Evolutionary conservation across 441 rosid genomes (phyloP), one percentile per base, ranked within the genome.

Genomic region (Gossypium schwendimanii): DNA sequence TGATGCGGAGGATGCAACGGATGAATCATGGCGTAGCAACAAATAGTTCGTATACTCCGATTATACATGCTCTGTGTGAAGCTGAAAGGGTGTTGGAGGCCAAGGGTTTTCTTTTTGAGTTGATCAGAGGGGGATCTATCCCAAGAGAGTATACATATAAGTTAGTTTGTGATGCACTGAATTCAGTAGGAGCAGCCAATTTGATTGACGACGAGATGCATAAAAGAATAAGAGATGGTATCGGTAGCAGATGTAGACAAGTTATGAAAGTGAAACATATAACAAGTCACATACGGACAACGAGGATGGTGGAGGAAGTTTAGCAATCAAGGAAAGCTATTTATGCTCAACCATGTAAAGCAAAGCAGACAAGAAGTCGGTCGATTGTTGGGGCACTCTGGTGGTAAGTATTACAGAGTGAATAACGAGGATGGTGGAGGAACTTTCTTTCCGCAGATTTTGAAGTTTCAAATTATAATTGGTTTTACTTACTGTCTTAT

Each of bases 11-110:
- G 77, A 90, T 91, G 96, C 88, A 86, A 76, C 69, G 79, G 70
- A 80, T 84, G 87, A 83, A 87, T 64, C 92, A 90, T 14, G 94
- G 96, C 55, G 75, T 80, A 52, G 82, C 94, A 12, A 79, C 88
- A 57, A 80, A 82, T 0, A 90, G 98, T 75, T 85, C 91, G 0
- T 91, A 86, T 66, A 91, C 94, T 21, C 89, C 95, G 0, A 69
- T 91, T 15, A 86, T 93, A 78, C 97, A 91, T 73, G 87, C 89
- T 69, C 81, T 91, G 55, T 87, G 94, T 73, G 98, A 91, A 82
- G 83, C 80, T 1, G 87, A 84, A 68, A 85, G 89, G 69, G 77
- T 73, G 1, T 55, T 66, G 18, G 91, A 89, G 77, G 98, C 94
- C 54, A 66, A 78, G 58, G 78, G 81, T 83, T 81, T 89, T 77